Evolutionary conservation across 306 rosid species (phyloP).

Genomic region (Pyrus betulifolia): DNA sequence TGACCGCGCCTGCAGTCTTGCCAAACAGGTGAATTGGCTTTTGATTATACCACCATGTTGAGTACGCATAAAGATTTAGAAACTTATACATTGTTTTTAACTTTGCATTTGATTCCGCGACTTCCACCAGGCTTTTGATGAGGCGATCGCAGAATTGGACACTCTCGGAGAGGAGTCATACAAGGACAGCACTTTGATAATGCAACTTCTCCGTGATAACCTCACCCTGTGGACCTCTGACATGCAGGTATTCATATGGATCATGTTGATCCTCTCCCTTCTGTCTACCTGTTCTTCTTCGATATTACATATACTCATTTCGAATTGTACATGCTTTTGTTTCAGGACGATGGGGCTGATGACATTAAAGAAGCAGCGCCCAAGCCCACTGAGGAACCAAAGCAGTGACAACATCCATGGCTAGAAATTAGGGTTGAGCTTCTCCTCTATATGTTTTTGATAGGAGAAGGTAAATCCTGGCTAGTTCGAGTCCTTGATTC

Average conservation of each 20-base stretch:
- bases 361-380: constrained; percentile 74
- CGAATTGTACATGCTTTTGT: neutral
- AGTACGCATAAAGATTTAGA: neutral
- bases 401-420: constrained; percentile 41
- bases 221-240: constrained; percentile 99
- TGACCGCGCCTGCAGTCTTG: constrained; percentile 97
- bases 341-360: constrained; percentile 92
- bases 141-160: constrained; percentile 98
- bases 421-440: constrained; percentile 42
- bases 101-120: neutral
- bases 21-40: constrained; percentile 64
- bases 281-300: neutral
- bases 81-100: neutral
- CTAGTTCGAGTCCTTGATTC: constrained; percentile 37
- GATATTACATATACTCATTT: neutral
- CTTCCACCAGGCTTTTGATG: constrained; percentile 73
- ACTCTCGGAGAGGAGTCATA: constrained; percentile 95
- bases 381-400: constrained; percentile 22
- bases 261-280: neutral
- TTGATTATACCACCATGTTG: neutral
- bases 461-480: constrained; percentile 58
- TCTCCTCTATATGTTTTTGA: constrained; percentile 73
- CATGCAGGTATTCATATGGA: constrained; percentile 65
- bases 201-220: constrained; percentile 99
- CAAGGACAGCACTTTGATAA: constrained; percentile 99